Evolutionary conservation across 1,284 basidiomycete species (phyloP).

Genomic region (Anthracocystis setariae): DNA sequence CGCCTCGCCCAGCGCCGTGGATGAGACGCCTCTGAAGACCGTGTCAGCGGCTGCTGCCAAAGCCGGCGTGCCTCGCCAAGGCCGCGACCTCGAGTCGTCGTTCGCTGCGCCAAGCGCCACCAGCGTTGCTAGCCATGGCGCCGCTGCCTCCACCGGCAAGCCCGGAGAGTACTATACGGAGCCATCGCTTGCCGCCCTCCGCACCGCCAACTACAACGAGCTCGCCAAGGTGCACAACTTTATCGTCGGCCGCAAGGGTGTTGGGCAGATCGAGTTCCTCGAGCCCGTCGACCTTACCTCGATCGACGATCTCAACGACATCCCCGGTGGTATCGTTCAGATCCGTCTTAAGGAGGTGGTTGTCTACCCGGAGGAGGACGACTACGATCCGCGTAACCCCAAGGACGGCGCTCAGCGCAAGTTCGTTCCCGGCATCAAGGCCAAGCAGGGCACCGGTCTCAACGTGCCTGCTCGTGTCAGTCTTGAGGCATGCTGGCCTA

Average conservation of each 20-base stretch:
- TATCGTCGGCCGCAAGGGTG: conserved; percentile 87
- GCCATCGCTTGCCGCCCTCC: conserved; percentile 56
- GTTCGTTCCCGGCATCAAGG: conserved; percentile 70
- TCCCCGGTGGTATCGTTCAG: conserved; percentile 86
- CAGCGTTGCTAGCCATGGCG: conserved; percentile 20
- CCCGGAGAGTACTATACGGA: conserved; percentile 61
- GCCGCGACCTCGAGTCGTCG: conserved; percentile 46
- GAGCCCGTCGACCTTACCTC: conserved; percentile 88
- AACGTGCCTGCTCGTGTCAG: conserved; percentile 87
- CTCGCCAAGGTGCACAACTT: conserved; percentile 78
- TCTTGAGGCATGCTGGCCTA: conserved; percentile 84
- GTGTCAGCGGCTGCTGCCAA: conserved; percentile 42
- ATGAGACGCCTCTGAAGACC: conserved; percentile 50
- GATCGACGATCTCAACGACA: conserved; percentile 79
- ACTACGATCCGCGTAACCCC: conserved; percentile 58
- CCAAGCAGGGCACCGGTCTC: conserved; percentile 80
- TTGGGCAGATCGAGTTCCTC: conserved; percentile 88
- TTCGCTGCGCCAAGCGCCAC: conserved; percentile 23
- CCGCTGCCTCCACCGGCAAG: conserved; percentile 29
- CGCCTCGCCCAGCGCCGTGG: conserved; percentile 29
- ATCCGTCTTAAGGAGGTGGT: conserved; percentile 91
- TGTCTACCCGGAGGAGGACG: conserved; percentile 84
- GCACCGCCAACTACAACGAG: conserved; percentile 69
- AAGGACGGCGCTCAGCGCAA: conserved; percentile 60
- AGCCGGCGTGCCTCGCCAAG: conserved; percentile 40